Evolutionary conservation across 1,284 basidiomycete genomes (phyloP).

Genomic region (Mycena sp.): DNA sequence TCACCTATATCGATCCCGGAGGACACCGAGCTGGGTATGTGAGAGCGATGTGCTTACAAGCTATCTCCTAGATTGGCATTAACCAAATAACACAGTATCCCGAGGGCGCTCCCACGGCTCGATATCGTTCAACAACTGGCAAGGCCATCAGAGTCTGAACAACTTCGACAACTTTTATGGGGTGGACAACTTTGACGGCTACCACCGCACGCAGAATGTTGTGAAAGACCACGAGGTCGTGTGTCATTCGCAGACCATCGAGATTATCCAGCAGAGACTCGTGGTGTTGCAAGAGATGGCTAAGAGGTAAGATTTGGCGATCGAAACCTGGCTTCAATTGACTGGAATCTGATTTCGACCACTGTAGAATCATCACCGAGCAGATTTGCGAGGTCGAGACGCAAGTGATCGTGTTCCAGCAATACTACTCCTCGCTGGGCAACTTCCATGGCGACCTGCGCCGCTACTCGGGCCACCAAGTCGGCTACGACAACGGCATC

Average conservation of each 20-base stretch:
- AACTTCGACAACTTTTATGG: conserved; percentile 37
- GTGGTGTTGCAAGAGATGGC: conserved; percentile 48
- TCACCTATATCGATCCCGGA: conserved; percentile 15
- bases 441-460: conserved; percentile 48
- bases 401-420: conserved; percentile 42
- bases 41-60: too few species aligned
- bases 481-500: conserved; percentile 48
- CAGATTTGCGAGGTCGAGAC: conserved; percentile 45
- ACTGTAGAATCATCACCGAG: conserved; percentile 30
- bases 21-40: neutral
- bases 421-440: conserved; percentile 44
- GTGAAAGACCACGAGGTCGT: conserved; percentile 31
- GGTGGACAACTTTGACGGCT: conserved; percentile 34
- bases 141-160: conserved; percentile 25
- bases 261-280: conserved; percentile 41
- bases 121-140: conserved; percentile 33
- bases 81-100: too few species aligned
- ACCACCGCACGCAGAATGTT: conserved; percentile 30
- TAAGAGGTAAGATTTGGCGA: conserved; percentile 49
- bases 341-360: too few species aligned
- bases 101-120: conserved; percentile 12
- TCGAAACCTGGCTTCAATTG: too few species aligned
- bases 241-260: conserved; percentile 33
- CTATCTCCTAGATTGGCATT: too few species aligned
- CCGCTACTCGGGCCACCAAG: conserved; percentile 44